A percentile compares a stretch with the other conserved stretches of the same genome.
These are phyloP conservation scores for Balamuthia mandrillaris DNA, from an alignment of 208 protist genomes.

Conservation along the genomic window DNA sequence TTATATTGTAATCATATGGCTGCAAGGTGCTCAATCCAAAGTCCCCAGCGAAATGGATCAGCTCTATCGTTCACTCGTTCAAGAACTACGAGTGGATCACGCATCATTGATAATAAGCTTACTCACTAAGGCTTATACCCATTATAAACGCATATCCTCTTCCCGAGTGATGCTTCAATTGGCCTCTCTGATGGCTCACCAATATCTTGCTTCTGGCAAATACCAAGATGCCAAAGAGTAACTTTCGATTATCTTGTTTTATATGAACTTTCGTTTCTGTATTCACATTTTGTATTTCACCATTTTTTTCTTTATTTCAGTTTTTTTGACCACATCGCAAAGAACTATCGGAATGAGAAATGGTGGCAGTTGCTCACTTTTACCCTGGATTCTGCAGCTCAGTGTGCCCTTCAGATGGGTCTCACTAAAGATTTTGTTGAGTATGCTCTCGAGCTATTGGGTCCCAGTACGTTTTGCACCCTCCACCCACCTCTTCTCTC, in stretches of 20 bases:
- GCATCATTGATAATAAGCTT: constrained; percentile 2
- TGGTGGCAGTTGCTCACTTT: neutral
- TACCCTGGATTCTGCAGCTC: neutral
- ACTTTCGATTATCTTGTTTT: neutral
- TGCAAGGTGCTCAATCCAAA: neutral
- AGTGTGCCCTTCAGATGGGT: neutral
- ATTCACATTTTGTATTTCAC: neutral
- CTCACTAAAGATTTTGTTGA: neutral
- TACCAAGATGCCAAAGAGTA: neutral
- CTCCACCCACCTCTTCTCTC: no score
- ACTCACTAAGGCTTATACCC: neutral
- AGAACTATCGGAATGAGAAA: neutral
- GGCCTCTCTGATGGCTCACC: neutral
- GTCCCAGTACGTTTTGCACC: neutral
- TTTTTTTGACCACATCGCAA: neutral
- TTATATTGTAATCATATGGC: constrained; percentile 1
- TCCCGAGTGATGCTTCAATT: neutral
- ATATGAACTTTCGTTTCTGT: neutral
- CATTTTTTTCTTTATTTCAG: neutral
- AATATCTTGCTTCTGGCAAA: neutral
- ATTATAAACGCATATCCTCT: neutral
- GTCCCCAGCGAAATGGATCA: constrained; percentile 21
- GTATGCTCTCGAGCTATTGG: neutral
- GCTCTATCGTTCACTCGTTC: constrained; percentile 14
- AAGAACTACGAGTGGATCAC: constrained; percentile 37